A percentile compares a stretch with the other conserved stretches of the same genome.
phyloP scores from a whole-genome alignment of 805 yeast genomes.

The Kodamaea kakaduensis region DNA sequence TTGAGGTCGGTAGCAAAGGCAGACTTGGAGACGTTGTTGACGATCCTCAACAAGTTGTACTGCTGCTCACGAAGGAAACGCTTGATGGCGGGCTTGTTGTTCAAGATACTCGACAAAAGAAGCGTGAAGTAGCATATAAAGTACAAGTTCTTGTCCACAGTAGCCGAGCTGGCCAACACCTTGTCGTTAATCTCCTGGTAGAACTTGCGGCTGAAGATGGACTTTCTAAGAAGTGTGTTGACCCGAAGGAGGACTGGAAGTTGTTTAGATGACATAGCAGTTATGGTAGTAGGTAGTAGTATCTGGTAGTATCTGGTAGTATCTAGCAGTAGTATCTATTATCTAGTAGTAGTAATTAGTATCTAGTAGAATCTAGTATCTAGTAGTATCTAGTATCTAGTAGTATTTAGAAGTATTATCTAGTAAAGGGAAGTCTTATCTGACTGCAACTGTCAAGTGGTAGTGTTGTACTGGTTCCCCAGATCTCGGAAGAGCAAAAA shows the following conservation, averaged over 20 bases:
- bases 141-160: slow-evolving; percentile 38
- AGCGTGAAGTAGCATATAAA: slow-evolving; percentile 43
- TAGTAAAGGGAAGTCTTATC: too few relatives aligned
- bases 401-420: too few relatives aligned
- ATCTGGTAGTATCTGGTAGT: too few relatives aligned
- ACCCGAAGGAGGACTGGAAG: slow-evolving; percentile 25
- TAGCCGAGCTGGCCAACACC: slow-evolving; percentile 29
- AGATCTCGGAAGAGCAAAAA: too few relatives aligned
- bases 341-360: too few relatives aligned
- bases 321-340: too few relatives aligned
- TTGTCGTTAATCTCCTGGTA: slow-evolving; percentile 41
- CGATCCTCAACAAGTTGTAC: slow-evolving; percentile 17
- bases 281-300: too few relatives aligned
- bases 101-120: slow-evolving; percentile 31
- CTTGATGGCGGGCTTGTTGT: slow-evolving; percentile 34
- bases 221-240: slow-evolving; percentile 25
- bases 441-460: too few relatives aligned
- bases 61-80: slow-evolving; percentile 26
- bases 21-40: slow-evolving; percentile 8
- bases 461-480: too few relatives aligned
- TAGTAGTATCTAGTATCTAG: too few relatives aligned
- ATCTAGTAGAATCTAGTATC: too few relatives aligned
- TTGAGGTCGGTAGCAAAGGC: slow-evolving; percentile 15
- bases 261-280: too few relatives aligned
- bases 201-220: slow-evolving; percentile 35